These are phyloP conservation scores for Globomyces pollinis-pini DNA, from an alignment of 192 early-diverging fungal species.

Conservation along the genomic window DNA sequence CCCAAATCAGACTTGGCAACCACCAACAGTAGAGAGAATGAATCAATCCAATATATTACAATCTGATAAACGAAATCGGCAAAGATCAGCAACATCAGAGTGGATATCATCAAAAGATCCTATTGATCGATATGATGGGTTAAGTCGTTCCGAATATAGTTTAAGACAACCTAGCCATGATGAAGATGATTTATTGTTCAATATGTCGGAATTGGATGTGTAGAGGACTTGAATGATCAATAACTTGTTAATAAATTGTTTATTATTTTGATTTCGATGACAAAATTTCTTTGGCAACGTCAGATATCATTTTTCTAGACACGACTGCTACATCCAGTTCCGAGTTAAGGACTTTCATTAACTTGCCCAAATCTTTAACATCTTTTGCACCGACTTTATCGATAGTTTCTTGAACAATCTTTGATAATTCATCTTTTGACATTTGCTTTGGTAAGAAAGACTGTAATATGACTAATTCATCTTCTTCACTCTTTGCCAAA, in stretches of 20 bases:
- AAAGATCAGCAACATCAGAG: not conserved
- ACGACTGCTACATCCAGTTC: slow-evolving; percentile 61
- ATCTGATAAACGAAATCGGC: not conserved
- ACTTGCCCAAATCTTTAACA: slow-evolving; percentile 69
- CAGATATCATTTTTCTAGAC: slow-evolving; percentile 68
- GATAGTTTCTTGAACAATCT: slow-evolving; percentile 44
- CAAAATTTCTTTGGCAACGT: slow-evolving; percentile 67
- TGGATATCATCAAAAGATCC: not conserved
- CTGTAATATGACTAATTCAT: slow-evolving; percentile 59
- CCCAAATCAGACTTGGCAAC: not conserved
- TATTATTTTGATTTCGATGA: not conserved
- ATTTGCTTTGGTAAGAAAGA: slow-evolving; percentile 75
- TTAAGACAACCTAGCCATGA: slow-evolving; percentile 11
- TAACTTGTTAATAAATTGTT: no score
- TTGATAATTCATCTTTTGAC: slow-evolving; percentile 63
- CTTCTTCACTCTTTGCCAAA: slow-evolving; percentile 61
- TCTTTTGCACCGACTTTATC: slow-evolving; percentile 8
- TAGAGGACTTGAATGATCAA: no score
- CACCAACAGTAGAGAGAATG: not conserved
- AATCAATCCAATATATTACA: not conserved
- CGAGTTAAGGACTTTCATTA: slow-evolving; percentile 67
- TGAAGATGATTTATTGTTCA: slow-evolving; percentile 31
- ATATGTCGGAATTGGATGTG: slow-evolving; percentile 32
- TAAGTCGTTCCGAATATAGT: slow-evolving; percentile 4
- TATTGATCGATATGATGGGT: not conserved